These are phyloP conservation scores for Phytophthora multivora DNA, from an alignment of 352 stramenopile genomes.

Conservation along the genomic window DNA sequence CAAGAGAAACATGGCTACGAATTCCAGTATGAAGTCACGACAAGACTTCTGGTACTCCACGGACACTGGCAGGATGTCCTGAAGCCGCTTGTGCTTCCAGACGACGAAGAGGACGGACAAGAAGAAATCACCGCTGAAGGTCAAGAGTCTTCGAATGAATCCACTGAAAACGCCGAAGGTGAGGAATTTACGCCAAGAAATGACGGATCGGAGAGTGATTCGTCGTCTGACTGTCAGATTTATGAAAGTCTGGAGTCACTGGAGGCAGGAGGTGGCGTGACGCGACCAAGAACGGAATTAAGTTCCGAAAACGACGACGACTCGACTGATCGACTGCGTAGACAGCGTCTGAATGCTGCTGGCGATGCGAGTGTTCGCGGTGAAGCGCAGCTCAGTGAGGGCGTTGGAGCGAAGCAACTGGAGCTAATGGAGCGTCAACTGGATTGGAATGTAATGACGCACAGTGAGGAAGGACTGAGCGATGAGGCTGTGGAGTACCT, in stretches of 20 bases:
- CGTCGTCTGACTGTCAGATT: background rate
- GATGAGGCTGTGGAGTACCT: constrained; percentile 9
- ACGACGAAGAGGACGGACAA: background rate
- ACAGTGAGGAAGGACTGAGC: constrained; percentile 4
- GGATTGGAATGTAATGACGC: constrained; percentile 17
- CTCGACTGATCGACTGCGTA: background rate
- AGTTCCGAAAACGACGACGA: too few relatives aligned
- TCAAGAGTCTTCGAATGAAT: background rate
- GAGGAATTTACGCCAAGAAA: background rate
- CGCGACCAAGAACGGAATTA: too few relatives aligned
- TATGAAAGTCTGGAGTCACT: background rate
- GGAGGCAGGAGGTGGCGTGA: too few relatives aligned
- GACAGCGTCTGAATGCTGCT: background rate
- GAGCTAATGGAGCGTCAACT: constrained; percentile 13
- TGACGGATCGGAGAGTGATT: background rate
- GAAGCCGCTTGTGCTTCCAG: background rate
- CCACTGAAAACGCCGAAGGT: background rate
- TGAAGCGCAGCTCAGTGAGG: background rate
- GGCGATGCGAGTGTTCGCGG: background rate
- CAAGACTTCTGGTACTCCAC: constrained; percentile 3
- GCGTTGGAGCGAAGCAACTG: background rate
- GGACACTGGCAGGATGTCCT: background rate
- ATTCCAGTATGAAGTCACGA: constrained; percentile 1
- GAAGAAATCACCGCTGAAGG: background rate
- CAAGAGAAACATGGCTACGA: background rate